Conservation (phyloP, 2,329 filamentous ascomycete genomes). For the Aulographum hederae region DNA sequence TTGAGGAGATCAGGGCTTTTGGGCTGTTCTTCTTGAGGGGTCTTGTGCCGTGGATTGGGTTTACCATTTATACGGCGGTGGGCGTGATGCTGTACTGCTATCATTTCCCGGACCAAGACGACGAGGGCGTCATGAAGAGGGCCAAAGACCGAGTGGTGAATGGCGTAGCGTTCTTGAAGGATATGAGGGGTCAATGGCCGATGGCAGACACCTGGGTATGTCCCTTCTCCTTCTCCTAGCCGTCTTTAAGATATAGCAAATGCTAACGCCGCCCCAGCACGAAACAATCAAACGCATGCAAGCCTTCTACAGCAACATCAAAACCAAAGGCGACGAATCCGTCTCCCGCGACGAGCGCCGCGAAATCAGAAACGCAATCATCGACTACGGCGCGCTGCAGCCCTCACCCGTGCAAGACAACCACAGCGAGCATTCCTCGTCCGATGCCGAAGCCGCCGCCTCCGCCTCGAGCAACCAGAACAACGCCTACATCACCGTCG, state of each 20-base stretch:
- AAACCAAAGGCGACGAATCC: conserved; percentile 14
- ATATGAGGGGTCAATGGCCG: conserved; percentile 22
- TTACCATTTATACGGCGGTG: conserved; percentile 22
- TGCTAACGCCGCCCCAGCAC: conserved; percentile 14
- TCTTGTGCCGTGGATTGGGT: conserved; percentile 22
- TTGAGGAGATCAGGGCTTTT: conserved; percentile 21
- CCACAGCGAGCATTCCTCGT: not conserved
- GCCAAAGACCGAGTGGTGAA: conserved; percentile 16
- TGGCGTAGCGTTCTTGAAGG: conserved; percentile 18
- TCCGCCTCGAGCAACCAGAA: not conserved
- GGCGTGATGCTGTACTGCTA: conserved; percentile 21
- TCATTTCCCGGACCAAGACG: conserved; percentile 17
- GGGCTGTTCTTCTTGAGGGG: conserved; percentile 21
- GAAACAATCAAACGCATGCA: conserved; percentile 25
- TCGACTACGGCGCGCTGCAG: conserved; percentile 22
- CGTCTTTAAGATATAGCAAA: not conserved
- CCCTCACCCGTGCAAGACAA: conserved; percentile 16
- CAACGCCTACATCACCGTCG: not conserved
- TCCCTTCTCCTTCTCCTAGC: not conserved
- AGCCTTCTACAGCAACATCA: conserved; percentile 18
- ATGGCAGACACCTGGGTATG: conserved; percentile 22
- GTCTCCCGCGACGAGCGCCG: conserved; percentile 19
- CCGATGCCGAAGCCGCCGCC: not conserved
- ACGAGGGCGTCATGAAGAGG: conserved; percentile 14
- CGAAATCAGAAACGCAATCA: conserved; percentile 17